Conservation (phyloP, 345 rosid genomes). For the Mercurialis annua region DNA sequence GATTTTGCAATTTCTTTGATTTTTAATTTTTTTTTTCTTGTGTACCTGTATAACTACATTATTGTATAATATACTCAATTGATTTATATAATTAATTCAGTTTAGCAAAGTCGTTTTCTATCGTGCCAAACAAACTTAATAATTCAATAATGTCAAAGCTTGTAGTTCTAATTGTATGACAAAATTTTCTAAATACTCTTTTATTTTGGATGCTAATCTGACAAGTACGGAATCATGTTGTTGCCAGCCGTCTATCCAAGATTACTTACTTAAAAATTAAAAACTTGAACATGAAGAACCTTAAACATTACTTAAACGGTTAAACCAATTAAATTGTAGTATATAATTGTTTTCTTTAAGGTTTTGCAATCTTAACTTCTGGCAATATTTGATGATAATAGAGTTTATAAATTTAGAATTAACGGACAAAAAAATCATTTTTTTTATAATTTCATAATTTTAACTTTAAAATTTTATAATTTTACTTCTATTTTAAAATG, state of each 20-base stretch:
- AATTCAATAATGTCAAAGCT: background rate
- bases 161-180: background rate
- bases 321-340: too few species aligned
- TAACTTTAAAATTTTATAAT: too few species aligned
- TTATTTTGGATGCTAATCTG: background rate
- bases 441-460: too few species aligned
- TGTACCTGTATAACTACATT: too few species aligned
- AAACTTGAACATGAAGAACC: conserved; percentile 22
- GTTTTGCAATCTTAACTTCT: conserved; percentile 32
- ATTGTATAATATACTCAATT: too few species aligned
- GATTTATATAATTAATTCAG: too few species aligned
- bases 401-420: too few species aligned
- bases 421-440: too few species aligned
- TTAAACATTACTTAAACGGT: conserved; percentile 2
- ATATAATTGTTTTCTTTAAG: background rate
- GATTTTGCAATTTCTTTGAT: too few species aligned
- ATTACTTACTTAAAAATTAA: conserved; percentile 4
- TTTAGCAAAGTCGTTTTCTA: background rate
- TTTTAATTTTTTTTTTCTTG: too few species aligned
- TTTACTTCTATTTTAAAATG: too few species aligned
- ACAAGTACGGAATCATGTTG: background rate
- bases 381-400: too few species aligned
- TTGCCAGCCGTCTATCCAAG: background rate
- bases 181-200: background rate
- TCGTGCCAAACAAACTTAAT: background rate